Evolutionary conservation across 2,329 filamentous ascomycete species (phyloP).

Genomic region (Xylariaceae sp.): DNA sequence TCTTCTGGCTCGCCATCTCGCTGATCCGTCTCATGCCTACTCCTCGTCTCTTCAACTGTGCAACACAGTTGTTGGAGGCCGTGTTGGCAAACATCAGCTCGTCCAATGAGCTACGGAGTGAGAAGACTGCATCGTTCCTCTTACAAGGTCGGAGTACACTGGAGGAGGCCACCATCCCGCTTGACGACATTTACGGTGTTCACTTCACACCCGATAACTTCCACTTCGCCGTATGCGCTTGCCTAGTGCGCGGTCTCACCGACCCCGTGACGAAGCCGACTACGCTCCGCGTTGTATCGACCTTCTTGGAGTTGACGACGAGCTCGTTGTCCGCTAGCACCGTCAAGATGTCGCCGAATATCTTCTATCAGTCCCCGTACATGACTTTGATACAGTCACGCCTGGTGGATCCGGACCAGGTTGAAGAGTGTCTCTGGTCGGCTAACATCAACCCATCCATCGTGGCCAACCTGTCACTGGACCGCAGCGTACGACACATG

Average conservation of each 20-base stretch:
- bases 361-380: constrained; percentile 49
- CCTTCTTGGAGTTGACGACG: constrained; percentile 53
- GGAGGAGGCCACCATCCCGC: constrained; percentile 55
- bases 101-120: constrained; percentile 53
- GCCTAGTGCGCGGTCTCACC: constrained; percentile 58
- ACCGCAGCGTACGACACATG: constrained; percentile 41
- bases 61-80: constrained; percentile 59
- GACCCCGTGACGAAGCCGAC: constrained; percentile 56
- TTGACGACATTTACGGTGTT: constrained; percentile 62
- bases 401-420: constrained; percentile 51
- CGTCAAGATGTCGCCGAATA: constrained; percentile 27
- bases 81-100: constrained; percentile 60
- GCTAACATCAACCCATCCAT: constrained; percentile 47
- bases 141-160: constrained; percentile 56
- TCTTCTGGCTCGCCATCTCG: constrained; percentile 66
- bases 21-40: constrained; percentile 57
- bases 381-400: constrained; percentile 55
- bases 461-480: constrained; percentile 37
- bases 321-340: constrained; percentile 32
- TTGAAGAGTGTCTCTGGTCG: constrained; percentile 58
- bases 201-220: constrained; percentile 61
- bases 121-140: constrained; percentile 54
- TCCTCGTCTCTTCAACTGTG: constrained; percentile 58
- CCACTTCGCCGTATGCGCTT: constrained; percentile 61
- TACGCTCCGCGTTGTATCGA: constrained; percentile 55